A percentile compares a stretch with the other conserved stretches of the same genome.
phyloP scores from a whole-genome alignment of 2,329 filamentous ascomycete genomes.

The Epichloe glyceriae region DNA sequence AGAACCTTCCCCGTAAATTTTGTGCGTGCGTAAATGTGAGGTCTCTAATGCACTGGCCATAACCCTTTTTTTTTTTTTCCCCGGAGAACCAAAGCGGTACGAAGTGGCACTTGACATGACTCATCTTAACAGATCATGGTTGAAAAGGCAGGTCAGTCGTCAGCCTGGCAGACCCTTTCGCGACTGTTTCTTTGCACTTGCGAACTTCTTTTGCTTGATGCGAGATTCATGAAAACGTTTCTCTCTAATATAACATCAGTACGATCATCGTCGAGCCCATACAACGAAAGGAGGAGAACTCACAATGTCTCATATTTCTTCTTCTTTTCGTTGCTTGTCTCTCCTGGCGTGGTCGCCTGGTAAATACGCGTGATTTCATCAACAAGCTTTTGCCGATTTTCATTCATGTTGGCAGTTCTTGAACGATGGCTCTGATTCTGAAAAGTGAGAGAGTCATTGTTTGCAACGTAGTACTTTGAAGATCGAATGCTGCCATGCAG shows the following conservation, averaged over 20 bases:
- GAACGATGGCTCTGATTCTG: slow-evolving; percentile 42
- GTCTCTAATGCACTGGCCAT: too few relatives aligned
- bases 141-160: not conserved
- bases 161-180: slow-evolving; percentile 25
- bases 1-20: too few relatives aligned
- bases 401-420: slow-evolving; percentile 36
- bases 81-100: too few relatives aligned
- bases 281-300: slow-evolving; percentile 6
- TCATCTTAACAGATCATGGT: not conserved
- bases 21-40: too few relatives aligned
- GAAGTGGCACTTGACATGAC: too few relatives aligned
- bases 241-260: slow-evolving; percentile 22
- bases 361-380: slow-evolving; percentile 38
- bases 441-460: slow-evolving; percentile 39
- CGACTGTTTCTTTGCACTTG: slow-evolving; percentile 36
- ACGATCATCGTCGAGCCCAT: too few relatives aligned
- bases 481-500: slow-evolving; percentile 33
- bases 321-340: slow-evolving; percentile 31
- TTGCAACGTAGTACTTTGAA: slow-evolving; percentile 40
- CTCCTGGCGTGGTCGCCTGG: slow-evolving; percentile 30
- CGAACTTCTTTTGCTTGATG: slow-evolving; percentile 34
- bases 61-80: too few relatives aligned
- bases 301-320: slow-evolving; percentile 37
- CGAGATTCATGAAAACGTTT: slow-evolving; percentile 32
- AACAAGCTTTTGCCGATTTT: slow-evolving; percentile 37